Percentiles rank a stretch among this genome's conserved stretches.
Conservation (phyloP, 768 basidiomycete genomes). For the Collybiopsis luxurians region DNA sequence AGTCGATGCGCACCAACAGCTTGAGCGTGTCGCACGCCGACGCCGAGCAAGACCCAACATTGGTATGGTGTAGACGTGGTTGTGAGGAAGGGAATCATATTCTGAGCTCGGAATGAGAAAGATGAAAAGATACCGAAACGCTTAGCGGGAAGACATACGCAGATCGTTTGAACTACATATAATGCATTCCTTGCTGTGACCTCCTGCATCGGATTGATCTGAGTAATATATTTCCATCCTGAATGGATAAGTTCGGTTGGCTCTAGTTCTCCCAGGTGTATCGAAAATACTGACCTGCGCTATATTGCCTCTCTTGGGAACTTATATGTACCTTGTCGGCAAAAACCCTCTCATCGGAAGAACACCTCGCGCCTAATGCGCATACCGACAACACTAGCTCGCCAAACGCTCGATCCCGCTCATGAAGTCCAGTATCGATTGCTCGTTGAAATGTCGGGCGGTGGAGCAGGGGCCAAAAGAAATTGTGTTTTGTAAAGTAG, state of each 20-base stretch:
- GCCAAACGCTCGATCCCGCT: constrained; percentile 43
- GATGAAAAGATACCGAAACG: neutral
- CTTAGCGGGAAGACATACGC: constrained; percentile 23
- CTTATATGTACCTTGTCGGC: constrained; percentile 39
- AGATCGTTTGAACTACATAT: constrained; percentile 66
- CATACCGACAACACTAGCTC: constrained; percentile 47
- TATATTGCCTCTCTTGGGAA: neutral
- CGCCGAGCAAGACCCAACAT: constrained; percentile 60
- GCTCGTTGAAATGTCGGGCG: constrained; percentile 62
- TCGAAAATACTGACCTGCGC: neutral
- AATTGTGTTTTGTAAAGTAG: constrained; percentile 61
- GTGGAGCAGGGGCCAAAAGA: constrained; percentile 66
- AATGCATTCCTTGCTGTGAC: constrained; percentile 48
- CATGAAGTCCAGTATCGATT: constrained; percentile 48
- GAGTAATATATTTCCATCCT: constrained; percentile 6
- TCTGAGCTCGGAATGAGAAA: constrained; percentile 25
- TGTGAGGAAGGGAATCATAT: constrained; percentile 45
- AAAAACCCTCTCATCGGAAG: constrained; percentile 59
- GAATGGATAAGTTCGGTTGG: neutral
- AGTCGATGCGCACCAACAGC: constrained; percentile 71
- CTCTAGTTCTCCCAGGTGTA: neutral
- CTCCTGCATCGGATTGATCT: constrained; percentile 40
- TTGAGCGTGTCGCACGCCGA: constrained; percentile 70
- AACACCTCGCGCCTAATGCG: constrained; percentile 60
- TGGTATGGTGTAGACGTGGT: constrained; percentile 49